Percentiles rank a stretch among this genome's conserved stretches.
These are phyloP conservation scores for Xerocomus minutiporus DNA, from an alignment of 1,284 basidiomycete genomes.

Conservation along the genomic window DNA sequence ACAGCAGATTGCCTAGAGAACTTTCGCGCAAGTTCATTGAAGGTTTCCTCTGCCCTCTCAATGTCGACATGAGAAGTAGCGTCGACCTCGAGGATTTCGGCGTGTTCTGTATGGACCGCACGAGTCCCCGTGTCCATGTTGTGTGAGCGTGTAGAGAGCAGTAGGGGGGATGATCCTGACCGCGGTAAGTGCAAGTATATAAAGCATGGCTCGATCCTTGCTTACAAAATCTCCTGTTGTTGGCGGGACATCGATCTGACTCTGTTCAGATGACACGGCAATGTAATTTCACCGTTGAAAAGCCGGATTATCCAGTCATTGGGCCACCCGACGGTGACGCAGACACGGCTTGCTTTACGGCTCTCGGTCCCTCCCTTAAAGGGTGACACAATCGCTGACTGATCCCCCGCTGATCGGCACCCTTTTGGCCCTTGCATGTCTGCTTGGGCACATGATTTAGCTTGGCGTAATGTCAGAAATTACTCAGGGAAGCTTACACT, in stretches of 20 bases:
- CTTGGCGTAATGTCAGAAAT: background rate
- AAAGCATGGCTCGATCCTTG: background rate
- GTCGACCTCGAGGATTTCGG: slow-evolving; percentile 23
- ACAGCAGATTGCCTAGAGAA: slow-evolving; percentile 27
- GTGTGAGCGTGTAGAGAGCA: background rate
- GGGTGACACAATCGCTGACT: background rate
- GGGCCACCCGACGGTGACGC: background rate
- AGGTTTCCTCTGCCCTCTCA: slow-evolving; percentile 45
- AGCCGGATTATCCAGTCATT: background rate
- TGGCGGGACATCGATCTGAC: background rate
- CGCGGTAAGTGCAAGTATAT: slow-evolving; percentile 14
- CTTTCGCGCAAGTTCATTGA: slow-evolving; percentile 47
- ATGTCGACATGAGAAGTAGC: slow-evolving; percentile 37
- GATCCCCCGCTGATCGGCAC: background rate
- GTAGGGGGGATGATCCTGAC: background rate
- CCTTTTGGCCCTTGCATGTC: background rate
- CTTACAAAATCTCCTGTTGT: slow-evolving; percentile 15
- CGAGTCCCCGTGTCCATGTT: slow-evolving; percentile 12
- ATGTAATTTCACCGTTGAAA: background rate
- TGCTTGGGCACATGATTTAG: background rate
- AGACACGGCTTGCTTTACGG: background rate
- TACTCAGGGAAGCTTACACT: background rate
- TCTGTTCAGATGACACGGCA: background rate
- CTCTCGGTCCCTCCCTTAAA: background rate
- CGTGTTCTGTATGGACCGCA: slow-evolving; percentile 9